Conservation (phyloP, 1,284 basidiomycete species). For the Cryptococcus sp. region DNA sequence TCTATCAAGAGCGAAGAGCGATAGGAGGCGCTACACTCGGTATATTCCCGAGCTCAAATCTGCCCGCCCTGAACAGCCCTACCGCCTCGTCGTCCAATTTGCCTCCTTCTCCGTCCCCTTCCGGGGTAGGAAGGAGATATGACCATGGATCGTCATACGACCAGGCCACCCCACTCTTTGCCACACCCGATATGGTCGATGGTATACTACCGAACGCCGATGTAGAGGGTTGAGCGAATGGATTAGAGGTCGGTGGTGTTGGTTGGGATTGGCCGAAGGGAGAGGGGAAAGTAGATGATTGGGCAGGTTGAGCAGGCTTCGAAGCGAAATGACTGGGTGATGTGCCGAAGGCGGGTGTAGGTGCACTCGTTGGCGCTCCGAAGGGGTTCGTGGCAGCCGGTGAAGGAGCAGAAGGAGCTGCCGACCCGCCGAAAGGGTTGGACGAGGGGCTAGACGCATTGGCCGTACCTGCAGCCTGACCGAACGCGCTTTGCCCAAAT, state of each 20-base stretch:
- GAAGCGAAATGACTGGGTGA: too few relatives aligned
- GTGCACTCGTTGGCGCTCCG: slow-evolving; percentile 44
- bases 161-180: slow-evolving; percentile 29
- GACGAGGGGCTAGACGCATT: slow-evolving; percentile 6
- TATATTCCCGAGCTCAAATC: slow-evolving; percentile 66
- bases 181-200: too few relatives aligned
- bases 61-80: slow-evolving; percentile 57
- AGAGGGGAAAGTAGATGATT: too few relatives aligned
- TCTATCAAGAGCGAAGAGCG: too few relatives aligned
- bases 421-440: too few relatives aligned
- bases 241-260: too few relatives aligned
- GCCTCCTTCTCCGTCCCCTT: slow-evolving; percentile 11
- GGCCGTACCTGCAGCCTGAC: not conserved
- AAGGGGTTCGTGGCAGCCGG: slow-evolving; percentile 26
- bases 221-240: too few relatives aligned
- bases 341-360: slow-evolving; percentile 55
- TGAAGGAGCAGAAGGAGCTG: slow-evolving; percentile 14
- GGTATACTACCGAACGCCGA: too few relatives aligned
- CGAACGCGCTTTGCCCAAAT: slow-evolving; percentile 7
- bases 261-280: too few relatives aligned
- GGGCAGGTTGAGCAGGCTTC: too few relatives aligned
- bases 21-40: slow-evolving; percentile 71
- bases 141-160: slow-evolving; percentile 41
- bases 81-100: slow-evolving; percentile 47
- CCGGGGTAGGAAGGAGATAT: slow-evolving; percentile 15